Base-by-base conservation (phyloP, 2,329 filamentous ascomycete genomes). In the Cladosporium austrohemisphaericum region DNA sequence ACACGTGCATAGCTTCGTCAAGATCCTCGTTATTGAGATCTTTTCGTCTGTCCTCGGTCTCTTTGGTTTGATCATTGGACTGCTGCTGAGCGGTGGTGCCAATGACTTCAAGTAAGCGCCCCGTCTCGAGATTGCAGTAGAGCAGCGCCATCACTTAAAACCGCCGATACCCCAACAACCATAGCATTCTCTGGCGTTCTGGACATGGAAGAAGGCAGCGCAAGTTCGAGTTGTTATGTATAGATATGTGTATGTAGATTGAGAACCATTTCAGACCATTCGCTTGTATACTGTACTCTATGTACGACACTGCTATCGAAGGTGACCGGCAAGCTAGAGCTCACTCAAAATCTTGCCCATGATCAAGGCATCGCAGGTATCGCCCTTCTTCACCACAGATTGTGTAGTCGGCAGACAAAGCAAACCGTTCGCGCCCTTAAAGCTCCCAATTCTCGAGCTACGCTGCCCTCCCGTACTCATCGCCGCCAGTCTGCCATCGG, bases 11-110 rank as follows among this genome's bases (percentile, higher is more conserved):
- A 95, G 91, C 48, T 98, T 98, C 71, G 92, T 98, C 72, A 96
- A 95, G 76, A 95, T 98, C 60, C 83, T 98, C 45, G 92, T 98
- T 60, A 94, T 98, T 64, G 94, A 98, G 72, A 98, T 98, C 68
- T 98, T 98, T 77, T 96, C 91, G 68, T 97, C 92, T 32, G 92
- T 98, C 41, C 79, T 98, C 9, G 93, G 94, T 56, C 82, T 98
- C 3, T 98, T 98, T 65, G 94, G 93, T 52, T 79, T 98, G 56
- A 98, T 98, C 65, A 84, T 98, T 59, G 93, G 94, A 37, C 79
- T 98, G 49, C 77, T 98, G 57, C 80, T 97, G 45, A 88, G 88
- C 52, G 80, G 85, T 67, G 95, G 93, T 71, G 90, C 93, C 20
- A 67, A 75, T 19, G 87, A 90, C 55, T 94, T 96, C 57, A 65